Percentiles rank a stretch among this genome's conserved stretches.
Evolutionary conservation across 306 rosid genomes (phyloP).

Genomic region (Oemleria cerasiformis): DNA sequence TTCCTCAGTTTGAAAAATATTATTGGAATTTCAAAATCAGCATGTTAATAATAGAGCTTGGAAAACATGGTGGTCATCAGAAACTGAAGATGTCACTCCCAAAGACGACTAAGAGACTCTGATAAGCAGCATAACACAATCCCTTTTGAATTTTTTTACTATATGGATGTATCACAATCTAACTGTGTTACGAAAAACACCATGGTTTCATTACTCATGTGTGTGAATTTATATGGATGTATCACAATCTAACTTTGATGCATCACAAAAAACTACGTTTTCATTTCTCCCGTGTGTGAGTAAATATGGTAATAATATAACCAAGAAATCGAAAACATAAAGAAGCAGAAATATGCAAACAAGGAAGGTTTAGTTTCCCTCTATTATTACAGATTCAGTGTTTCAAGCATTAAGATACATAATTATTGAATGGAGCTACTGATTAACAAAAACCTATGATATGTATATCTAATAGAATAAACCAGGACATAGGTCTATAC

Average conservation of each 20-base stretch:
- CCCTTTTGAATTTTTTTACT: not conserved
- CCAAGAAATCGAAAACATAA: not conserved
- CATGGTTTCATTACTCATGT: too few relatives aligned
- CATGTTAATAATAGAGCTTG: not conserved
- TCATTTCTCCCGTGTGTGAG: not conserved
- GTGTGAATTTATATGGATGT: not conserved
- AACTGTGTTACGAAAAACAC: not conserved
- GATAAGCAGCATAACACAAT: not conserved
- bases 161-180: not conserved
- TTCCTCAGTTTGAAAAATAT: not conserved
- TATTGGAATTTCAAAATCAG: not conserved
- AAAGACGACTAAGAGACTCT: not conserved
- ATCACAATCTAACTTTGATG: not conserved
- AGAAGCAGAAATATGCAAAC: not conserved
- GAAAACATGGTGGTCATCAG: not conserved
- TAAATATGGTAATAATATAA: not conserved
- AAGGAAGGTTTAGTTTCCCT: not conserved
- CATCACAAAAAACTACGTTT: not conserved
- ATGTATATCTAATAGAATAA: not conserved
- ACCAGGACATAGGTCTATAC: conserved; percentile 19
- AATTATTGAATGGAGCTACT: not conserved
- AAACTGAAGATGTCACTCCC: not conserved
- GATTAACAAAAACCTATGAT: conserved; percentile 1
- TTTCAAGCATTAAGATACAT: not conserved
- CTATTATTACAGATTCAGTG: not conserved